Evolutionary conservation across 768 basidiomycete species (phyloP), one percentile per base, ranked within the genome.

Genomic region (Panellus pusillus): DNA sequence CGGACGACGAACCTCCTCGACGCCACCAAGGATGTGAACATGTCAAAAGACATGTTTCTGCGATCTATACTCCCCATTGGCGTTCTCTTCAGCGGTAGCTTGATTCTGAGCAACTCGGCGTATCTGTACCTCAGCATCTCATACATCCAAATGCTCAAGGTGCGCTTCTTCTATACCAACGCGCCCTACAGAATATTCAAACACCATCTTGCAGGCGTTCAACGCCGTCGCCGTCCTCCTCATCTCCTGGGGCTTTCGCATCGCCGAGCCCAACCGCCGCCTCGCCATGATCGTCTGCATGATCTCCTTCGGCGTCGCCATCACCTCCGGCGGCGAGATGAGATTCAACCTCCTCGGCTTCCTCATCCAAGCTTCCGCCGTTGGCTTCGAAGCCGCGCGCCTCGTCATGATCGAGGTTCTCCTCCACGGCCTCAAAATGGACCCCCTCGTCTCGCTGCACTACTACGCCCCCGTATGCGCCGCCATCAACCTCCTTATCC

Each of bases 91-190:
- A 91, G 89, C 32, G 96, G 87, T 20, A 93, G 89, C 54, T 82
- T 98, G 50, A 60, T 60, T 19, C 41, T 60, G 36, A 89, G 86
- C 73, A 98, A 98, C 72, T 91, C 91, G 5, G 93, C 96, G 4
- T 98, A 98, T 70, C 84, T 99, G 28, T 87, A 95, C 65, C 83
- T 99, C 62, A 89, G 86, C 61, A 92, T 98, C 12, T 84, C 91
- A 0, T 98, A 96, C 72, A 98, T 98, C 62, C 96, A 98, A 71
- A 93, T 98, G 92, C 84, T 95, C 68, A 93, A 93, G 82, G 89
- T 87, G 36, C 31, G 75, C 14, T 20, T 17, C 37, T 47, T 44
- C 36, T 28, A 14, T 3, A 11, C 28, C 18, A 40, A 31, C 12
- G 28, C 42, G 18, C 27, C 17, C 24, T 31, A 39, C 40, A 18